phyloP scores from a whole-genome alignment of 2,329 filamentous ascomycete genomes.

The Trichoderma sp. region DNA sequence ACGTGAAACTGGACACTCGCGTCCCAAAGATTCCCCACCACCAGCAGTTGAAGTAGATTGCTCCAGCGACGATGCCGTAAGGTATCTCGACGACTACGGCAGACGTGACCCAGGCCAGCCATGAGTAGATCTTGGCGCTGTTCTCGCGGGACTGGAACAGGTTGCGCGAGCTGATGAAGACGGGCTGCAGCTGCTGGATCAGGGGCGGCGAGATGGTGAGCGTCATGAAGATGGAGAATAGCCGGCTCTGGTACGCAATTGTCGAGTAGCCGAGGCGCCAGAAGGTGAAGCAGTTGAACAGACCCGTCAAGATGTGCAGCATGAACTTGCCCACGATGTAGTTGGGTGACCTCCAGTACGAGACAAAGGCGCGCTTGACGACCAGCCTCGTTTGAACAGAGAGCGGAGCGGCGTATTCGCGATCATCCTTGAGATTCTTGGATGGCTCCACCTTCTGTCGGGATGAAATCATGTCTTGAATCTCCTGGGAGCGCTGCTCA shows the following conservation, averaged over 20 bases:
- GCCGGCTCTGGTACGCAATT: slow-evolving; percentile 68
- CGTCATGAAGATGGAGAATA: slow-evolving; percentile 78
- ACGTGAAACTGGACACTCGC: slow-evolving; percentile 55
- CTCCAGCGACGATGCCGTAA: slow-evolving; percentile 66
- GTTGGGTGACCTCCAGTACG: slow-evolving; percentile 67
- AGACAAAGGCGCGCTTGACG: slow-evolving; percentile 59
- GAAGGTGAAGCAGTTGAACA: slow-evolving; percentile 74
- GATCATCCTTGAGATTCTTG: slow-evolving; percentile 50
- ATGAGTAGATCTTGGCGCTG: slow-evolving; percentile 79
- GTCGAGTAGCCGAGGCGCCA: slow-evolving; percentile 60
- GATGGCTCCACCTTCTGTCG: slow-evolving; percentile 45
- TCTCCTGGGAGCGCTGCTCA: slow-evolving; percentile 50
- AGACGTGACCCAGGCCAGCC: slow-evolving; percentile 69
- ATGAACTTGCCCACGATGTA: slow-evolving; percentile 66
- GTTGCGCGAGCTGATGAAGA: slow-evolving; percentile 65
- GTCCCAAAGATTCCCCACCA: slow-evolving; percentile 56
- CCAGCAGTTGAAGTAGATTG: slow-evolving; percentile 56
- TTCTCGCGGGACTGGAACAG: slow-evolving; percentile 73
- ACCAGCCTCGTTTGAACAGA: slow-evolving; percentile 56
- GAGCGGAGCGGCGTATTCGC: slow-evolving; percentile 66
- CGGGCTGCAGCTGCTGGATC: slow-evolving; percentile 76
- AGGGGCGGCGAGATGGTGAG: slow-evolving; percentile 73
- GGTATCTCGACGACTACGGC: slow-evolving; percentile 70
- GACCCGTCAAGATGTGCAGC: slow-evolving; percentile 62
- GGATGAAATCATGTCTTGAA: slow-evolving; percentile 53